These are phyloP conservation scores for Cerioporus squamosus DNA, from an alignment of 1,284 basidiomycete genomes.

Conservation along the genomic window DNA sequence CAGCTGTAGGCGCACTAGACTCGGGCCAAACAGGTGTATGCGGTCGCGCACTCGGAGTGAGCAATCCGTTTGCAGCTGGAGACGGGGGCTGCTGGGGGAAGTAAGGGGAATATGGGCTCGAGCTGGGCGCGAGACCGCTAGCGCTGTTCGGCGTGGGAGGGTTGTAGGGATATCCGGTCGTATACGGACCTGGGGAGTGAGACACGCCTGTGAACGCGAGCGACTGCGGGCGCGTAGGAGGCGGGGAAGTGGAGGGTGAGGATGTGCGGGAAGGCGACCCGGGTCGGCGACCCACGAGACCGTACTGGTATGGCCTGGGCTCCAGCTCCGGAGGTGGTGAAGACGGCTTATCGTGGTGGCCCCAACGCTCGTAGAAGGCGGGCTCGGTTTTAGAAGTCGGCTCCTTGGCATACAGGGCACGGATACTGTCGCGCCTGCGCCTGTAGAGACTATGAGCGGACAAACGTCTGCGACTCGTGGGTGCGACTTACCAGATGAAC, in stretches of 20 bases:
- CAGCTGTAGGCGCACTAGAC: background rate
- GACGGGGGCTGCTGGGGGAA: slow-evolving; percentile 2
- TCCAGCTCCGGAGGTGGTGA: slow-evolving; percentile 21
- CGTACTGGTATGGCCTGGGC: slow-evolving; percentile 35
- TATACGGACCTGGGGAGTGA: background rate
- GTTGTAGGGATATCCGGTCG: background rate
- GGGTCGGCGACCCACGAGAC: slow-evolving; percentile 28
- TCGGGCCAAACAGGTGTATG: background rate
- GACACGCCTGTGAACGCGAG: slow-evolving; percentile 2
- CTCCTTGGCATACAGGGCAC: slow-evolving; percentile 5
- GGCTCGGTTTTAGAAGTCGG: slow-evolving; percentile 15
- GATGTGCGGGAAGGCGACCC: slow-evolving; percentile 19
- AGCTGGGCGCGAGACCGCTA: background rate
- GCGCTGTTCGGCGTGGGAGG: background rate
- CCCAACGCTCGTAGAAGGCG: slow-evolving; percentile 4
- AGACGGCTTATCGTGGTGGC: background rate
- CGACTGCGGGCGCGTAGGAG: slow-evolving; percentile 22
- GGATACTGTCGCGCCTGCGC: slow-evolving; percentile 16
- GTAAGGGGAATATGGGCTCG: background rate
- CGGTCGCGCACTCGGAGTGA: background rate
- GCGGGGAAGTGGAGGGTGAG: slow-evolving; percentile 10
- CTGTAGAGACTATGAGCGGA: slow-evolving; percentile 7
- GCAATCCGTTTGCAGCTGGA: background rate
- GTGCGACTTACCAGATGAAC: slow-evolving; percentile 29
- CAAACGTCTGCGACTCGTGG: background rate